A percentile compares a stretch with the other conserved stretches of the same genome.
phyloP scores from a whole-genome alignment of 176 grass and related monocot species.

The Hordeum marinum region DNA sequence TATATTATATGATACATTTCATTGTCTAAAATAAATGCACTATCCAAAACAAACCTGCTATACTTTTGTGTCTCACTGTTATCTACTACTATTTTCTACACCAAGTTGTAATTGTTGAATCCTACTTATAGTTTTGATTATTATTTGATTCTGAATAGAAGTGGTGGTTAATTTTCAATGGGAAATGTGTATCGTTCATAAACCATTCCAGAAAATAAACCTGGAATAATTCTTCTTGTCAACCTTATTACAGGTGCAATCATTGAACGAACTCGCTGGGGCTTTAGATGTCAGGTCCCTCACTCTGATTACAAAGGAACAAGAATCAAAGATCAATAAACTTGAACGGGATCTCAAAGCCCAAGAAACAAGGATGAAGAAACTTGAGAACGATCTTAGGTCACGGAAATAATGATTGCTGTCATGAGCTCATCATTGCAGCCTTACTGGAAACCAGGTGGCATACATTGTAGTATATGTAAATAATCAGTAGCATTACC shows the following conservation, averaged over 20 bases:
- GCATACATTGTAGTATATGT: conserved; percentile 29
- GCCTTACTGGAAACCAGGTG: conserved; percentile 8
- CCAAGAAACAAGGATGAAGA: conserved; percentile 69
- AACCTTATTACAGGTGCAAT: conserved; percentile 55
- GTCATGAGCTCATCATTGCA: background rate
- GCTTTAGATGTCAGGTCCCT: conserved; percentile 66
- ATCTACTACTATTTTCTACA: background rate
- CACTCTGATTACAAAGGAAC: conserved; percentile 59
- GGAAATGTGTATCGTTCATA: background rate
- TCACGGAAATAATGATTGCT: conserved; percentile 32
- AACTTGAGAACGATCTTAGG: conserved; percentile 55
- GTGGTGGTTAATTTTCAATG: conserved; percentile 9
- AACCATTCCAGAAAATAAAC: background rate
- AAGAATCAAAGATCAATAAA: conserved; percentile 75
- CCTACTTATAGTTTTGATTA: background rate
- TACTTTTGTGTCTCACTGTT: background rate
- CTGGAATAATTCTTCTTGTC: conserved; percentile 21
- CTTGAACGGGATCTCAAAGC: conserved; percentile 50
- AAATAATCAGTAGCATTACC: conserved; percentile 21
- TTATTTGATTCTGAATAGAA: conserved; percentile 4
- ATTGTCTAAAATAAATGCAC: background rate
- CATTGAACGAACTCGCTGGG: conserved; percentile 60
- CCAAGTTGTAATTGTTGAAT: conserved; percentile 3
- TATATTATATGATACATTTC: background rate
- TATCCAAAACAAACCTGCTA: background rate